Base-by-base conservation (phyloP, 1,139 yeast genomes). In the Saccharomyces pastorianus region DNA sequence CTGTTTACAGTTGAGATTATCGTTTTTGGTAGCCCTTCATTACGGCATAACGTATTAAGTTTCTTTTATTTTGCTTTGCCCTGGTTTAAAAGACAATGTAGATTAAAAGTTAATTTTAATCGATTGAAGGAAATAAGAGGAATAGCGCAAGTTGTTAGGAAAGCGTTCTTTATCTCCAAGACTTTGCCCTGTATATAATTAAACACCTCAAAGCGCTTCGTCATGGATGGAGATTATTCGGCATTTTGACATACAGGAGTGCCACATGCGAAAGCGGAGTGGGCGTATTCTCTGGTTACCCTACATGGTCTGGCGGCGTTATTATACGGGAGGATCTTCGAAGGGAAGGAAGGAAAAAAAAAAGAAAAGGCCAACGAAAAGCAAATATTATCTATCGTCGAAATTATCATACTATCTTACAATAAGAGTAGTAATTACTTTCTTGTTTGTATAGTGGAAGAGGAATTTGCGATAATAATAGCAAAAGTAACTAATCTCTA, bases 301-400 rank as follows among this genome's bases (percentile, higher is more conserved):
- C 32, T 29, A 9, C 32, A 9, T 13, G 32, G n/a, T 29, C 13
- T 29, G 32, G 32, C 32, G 32, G 32, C 32, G 32, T 9, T 29
- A 29, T 29, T 29, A 29, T 29, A 29, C 32, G 32, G 32, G 32
- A 29, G 32, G 32, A 29, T 11, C 32, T 29, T 32, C 23, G n/a
- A 46, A 44, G 48, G 28, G 23, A 25, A 49, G 13, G 29, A 20
- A 50, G 38, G n/a, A 9, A 46, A 32, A 46, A 32, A 6, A 41
- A 53, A 26, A 51, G 47, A 11, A 25, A 47, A n/a, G 47, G 26
- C 42, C 44, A 50, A 20, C 41, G 23, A 47, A 25, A 23, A 47
- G 46, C 31, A 29, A 29, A 29, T 29, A 29, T 29, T 29, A 29
- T 29, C 32, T 29, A 11, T 13, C 32, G 32, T 29, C n/a, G 32